Percentiles rank a stretch among this genome's conserved stretches.
Conservation (phyloP, 257 asterid genomes). For the Forsythia suspensa region DNA sequence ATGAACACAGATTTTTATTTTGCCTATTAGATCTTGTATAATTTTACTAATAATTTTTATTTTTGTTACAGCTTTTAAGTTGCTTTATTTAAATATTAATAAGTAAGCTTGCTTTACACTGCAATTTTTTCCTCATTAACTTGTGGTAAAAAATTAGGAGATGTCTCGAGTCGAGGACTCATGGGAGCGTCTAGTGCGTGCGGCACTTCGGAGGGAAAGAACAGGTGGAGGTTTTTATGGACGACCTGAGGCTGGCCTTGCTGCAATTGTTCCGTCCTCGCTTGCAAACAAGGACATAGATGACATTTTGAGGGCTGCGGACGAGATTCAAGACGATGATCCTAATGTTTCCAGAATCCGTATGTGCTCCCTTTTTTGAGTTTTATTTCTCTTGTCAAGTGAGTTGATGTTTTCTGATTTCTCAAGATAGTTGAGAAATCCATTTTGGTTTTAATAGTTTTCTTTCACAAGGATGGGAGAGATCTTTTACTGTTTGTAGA, state of each 20-base stretch:
- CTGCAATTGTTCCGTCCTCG: slow-evolving; percentile 90
- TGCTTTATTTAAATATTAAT: background rate
- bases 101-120: background rate
- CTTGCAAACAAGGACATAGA: slow-evolving; percentile 91
- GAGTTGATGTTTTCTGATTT: slow-evolving; percentile 11
- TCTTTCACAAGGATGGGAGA: background rate
- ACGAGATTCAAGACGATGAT: slow-evolving; percentile 88
- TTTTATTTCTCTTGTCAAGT: background rate
- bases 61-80: background rate
- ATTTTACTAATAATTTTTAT: background rate
- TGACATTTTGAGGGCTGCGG: slow-evolving; percentile 92
- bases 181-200: slow-evolving; percentile 95
- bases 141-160: slow-evolving; percentile 38
- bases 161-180: slow-evolving; percentile 90
- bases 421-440: background rate
- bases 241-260: slow-evolving; percentile 66
- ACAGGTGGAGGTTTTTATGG: slow-evolving; percentile 49
- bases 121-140: background rate
- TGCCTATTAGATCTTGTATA: too few relatives aligned
- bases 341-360: slow-evolving; percentile 82
- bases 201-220: slow-evolving; percentile 83
- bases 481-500: background rate
- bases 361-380: slow-evolving; percentile 33
- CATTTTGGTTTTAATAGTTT: background rate
- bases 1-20: background rate